These are phyloP conservation scores for Smittium mucronatum DNA, from an alignment of 371 early-diverging fungal genomes.

Conservation along the genomic window DNA sequence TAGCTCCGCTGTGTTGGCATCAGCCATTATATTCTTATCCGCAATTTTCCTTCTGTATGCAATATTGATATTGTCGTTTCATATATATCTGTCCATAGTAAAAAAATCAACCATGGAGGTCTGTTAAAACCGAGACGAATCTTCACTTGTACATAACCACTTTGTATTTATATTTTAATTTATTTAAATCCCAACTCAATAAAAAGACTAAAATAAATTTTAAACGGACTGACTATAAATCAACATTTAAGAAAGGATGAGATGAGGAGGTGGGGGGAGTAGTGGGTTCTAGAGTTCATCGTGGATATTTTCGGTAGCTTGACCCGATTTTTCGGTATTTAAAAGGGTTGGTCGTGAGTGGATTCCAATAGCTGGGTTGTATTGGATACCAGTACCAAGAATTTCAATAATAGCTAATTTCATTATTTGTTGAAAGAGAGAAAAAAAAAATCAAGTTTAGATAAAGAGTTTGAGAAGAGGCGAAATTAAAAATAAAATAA, in stretches of 20 bases:
- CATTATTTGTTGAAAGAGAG: background rate
- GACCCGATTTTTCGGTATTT: background rate
- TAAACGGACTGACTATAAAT: background rate
- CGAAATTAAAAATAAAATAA: background rate
- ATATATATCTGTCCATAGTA: background rate
- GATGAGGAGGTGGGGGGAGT: too few species aligned
- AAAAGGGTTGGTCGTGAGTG: background rate
- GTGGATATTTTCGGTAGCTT: background rate
- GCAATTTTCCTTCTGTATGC: background rate
- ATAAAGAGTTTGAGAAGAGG: background rate
- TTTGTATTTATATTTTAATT: background rate
- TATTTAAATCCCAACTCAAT: background rate
- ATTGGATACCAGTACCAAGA: background rate
- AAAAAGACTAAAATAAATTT: background rate
- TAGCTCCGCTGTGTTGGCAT: background rate
- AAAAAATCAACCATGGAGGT: background rate
- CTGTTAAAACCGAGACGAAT: background rate
- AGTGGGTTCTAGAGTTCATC: background rate
- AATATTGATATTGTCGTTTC: background rate
- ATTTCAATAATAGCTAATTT: background rate
- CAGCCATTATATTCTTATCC: background rate
- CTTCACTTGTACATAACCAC: background rate
- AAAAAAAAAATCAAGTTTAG: background rate
- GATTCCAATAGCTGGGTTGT: background rate
- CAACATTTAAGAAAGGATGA: background rate